These are phyloP conservation scores for Epichloe scottii DNA, from an alignment of 2,329 filamentous ascomycete genomes.

Conservation along the genomic window DNA sequence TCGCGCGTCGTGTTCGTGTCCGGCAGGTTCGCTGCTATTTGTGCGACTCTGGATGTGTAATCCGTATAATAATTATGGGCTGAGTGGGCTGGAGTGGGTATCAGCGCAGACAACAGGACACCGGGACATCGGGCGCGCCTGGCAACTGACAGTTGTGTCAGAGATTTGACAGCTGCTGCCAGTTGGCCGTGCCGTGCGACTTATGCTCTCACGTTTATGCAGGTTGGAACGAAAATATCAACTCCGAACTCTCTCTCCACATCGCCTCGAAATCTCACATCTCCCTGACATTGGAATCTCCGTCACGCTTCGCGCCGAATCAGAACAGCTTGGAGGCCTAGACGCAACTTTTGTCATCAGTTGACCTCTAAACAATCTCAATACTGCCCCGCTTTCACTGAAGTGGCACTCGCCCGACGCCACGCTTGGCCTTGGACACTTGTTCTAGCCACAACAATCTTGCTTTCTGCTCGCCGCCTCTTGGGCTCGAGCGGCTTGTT, in stretches of 20 bases:
- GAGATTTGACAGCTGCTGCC: conserved; percentile 1
- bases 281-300: neutral
- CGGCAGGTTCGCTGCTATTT: neutral
- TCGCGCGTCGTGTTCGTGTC: neutral
- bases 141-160: neutral
- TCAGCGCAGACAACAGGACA: neutral
- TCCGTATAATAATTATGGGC: too few relatives aligned
- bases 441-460: conserved; percentile 1
- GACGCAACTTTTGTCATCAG: neutral
- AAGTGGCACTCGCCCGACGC: conserved; percentile 1
- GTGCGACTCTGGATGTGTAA: neutral
- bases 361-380: neutral
- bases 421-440: neutral
- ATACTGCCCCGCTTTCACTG: conserved; percentile 3
- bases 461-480: conserved; percentile 1
- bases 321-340: neutral
- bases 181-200: neutral
- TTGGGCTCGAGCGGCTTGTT: neutral
- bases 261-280: neutral
- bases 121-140: neutral
- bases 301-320: neutral
- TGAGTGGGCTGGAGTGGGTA: too few relatives aligned
- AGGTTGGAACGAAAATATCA: neutral
- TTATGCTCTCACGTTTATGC: neutral
- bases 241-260: neutral